Conservation (phyloP, 371 early-diverging fungal species). For the Mortierella sp. region DNA sequence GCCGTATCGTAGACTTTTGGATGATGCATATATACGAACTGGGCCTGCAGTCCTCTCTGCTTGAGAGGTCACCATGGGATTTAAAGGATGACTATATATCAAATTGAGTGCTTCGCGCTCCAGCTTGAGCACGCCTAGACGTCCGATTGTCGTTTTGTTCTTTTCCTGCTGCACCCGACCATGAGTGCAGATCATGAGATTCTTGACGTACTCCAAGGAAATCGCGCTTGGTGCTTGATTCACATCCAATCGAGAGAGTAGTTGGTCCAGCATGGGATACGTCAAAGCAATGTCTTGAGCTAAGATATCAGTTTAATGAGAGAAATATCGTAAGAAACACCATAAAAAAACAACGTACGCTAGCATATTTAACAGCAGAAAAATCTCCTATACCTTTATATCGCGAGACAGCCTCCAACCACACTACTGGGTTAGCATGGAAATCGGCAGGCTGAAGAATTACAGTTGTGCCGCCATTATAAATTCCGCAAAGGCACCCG, state of each 20-base stretch:
- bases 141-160: constrained; percentile 18
- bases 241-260: constrained; percentile 66
- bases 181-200: constrained; percentile 77
- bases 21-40: constrained; percentile 42
- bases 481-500: constrained; percentile 77
- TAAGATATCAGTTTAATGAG: constrained; percentile 25
- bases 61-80: constrained; percentile 45
- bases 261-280: constrained; percentile 80
- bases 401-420: constrained; percentile 42
- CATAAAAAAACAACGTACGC: no score
- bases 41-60: constrained; percentile 35
- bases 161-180: constrained; percentile 67
- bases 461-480: constrained; percentile 48
- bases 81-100: constrained; percentile 47
- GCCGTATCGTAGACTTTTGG: constrained; percentile 44
- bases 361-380: background rate
- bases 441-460: constrained; percentile 32
- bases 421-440: constrained; percentile 55
- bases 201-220: constrained; percentile 71
- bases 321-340: no score
- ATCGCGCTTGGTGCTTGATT: constrained; percentile 41
- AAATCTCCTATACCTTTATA: constrained; percentile 36
- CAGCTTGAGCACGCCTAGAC: constrained; percentile 31
- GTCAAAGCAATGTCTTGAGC: constrained; percentile 84
- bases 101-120: constrained; percentile 31